Percentiles rank a stretch among this genome's conserved stretches.
Evolutionary conservation across 176 grass and related monocot species (phyloP).

Genomic region (Hordeum vulgare): DNA sequence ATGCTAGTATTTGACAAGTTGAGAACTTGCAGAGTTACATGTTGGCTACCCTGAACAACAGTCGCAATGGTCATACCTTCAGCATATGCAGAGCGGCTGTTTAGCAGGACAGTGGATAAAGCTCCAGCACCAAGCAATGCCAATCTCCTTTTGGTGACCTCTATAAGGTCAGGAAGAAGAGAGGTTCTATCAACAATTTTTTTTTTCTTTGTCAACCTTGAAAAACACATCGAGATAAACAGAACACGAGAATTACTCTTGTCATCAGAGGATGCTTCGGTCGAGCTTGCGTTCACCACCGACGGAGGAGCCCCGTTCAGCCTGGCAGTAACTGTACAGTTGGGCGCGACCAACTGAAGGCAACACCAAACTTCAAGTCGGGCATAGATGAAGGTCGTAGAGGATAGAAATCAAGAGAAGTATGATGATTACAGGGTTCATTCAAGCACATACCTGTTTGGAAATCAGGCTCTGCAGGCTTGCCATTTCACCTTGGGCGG

Average conservation of each 20-base stretch:
- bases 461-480: conserved; percentile 46
- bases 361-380: not conserved
- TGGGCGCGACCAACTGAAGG: conserved; percentile 46
- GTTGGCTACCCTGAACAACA: not conserved
- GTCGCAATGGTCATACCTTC: conserved; percentile 52
- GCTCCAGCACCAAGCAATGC: conserved; percentile 58
- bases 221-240: not conserved
- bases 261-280: conserved; percentile 24
- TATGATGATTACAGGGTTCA: not conserved
- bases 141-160: conserved; percentile 48
- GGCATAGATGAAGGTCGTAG: not conserved
- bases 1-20: not conserved
- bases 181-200: not conserved
- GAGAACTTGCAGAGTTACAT: not conserved
- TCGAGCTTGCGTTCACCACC: conserved; percentile 26
- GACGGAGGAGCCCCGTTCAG: conserved; percentile 22
- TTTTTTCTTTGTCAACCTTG: not conserved
- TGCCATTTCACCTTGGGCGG: conserved; percentile 48
- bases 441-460: conserved; percentile 43
- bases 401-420: not conserved
- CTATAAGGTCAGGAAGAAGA: conserved; percentile 29
- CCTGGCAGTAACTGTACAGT: conserved; percentile 12
- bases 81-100: conserved; percentile 41
- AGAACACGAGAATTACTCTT: conserved; percentile 34
- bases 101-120: conserved; percentile 36